Evolutionary conservation across 768 basidiomycete genomes (phyloP).

Genomic region (Leccinellum luteum): DNA sequence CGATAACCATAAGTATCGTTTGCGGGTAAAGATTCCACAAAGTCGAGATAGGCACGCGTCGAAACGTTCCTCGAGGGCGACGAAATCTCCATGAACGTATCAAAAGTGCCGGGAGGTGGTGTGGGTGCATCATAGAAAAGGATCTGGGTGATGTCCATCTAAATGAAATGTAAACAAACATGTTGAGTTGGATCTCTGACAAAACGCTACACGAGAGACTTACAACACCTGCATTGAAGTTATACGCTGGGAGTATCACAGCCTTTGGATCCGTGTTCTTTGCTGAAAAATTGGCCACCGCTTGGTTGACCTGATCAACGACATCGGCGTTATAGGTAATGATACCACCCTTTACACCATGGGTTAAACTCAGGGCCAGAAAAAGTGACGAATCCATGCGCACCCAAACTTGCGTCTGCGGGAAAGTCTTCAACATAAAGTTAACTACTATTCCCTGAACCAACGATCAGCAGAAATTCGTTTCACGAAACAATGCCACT

Average conservation of each 20-base stretch:
- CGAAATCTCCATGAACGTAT: background rate
- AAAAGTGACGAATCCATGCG: background rate
- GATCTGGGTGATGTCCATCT: background rate
- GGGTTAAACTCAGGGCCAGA: background rate
- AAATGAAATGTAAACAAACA: background rate
- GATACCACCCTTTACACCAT: conserved; percentile 41
- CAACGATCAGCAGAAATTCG: background rate
- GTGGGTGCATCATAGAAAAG: background rate
- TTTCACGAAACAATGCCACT: background rate
- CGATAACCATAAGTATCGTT: background rate
- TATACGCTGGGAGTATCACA: background rate
- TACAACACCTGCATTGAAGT: background rate
- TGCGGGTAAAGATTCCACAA: conserved; percentile 1
- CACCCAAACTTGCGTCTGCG: background rate
- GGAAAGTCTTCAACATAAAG: background rate
- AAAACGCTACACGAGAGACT: background rate
- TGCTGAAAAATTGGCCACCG: conserved; percentile 10
- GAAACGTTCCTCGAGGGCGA: background rate
- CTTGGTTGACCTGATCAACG: conserved; percentile 5
- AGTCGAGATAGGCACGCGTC: conserved; percentile 4
- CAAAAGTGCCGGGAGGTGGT: background rate
- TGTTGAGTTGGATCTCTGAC: background rate
- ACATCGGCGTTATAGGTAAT: conserved; percentile 27
- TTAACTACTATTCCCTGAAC: background rate
- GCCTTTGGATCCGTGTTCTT: conserved; percentile 13